Percentiles rank a stretch among this genome's conserved stretches.
phyloP scores from a whole-genome alignment of 2,329 filamentous ascomycete genomes.

The Sporothrix pseudoabietina region DNA sequence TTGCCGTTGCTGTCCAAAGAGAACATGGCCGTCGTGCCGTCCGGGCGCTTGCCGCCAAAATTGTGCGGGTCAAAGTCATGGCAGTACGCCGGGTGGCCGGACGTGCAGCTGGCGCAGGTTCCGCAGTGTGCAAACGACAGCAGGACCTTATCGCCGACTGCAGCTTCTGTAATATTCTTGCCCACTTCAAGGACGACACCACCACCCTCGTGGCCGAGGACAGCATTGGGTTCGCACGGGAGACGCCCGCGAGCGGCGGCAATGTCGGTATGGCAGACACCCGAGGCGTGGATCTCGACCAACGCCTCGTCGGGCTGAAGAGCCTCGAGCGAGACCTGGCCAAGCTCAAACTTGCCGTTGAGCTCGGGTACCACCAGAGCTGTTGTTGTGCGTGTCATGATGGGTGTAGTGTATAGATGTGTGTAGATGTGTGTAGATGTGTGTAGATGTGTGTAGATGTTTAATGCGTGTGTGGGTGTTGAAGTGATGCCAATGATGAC shows the following conservation, averaged over 20 bases:
- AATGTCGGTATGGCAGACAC: slow-evolving; percentile 43
- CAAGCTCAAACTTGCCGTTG: slow-evolving; percentile 10
- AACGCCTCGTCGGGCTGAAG: slow-evolving; percentile 39
- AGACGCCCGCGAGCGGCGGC: slow-evolving; percentile 44
- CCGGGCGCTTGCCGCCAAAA: slow-evolving; percentile 37
- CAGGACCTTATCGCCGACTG: not conserved
- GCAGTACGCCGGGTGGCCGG: slow-evolving; percentile 38
- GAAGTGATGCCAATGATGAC: too few species aligned
- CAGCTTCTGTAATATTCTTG: not conserved
- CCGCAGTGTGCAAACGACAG: slow-evolving; percentile 14
- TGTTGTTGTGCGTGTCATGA: not conserved
- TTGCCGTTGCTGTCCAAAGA: too few species aligned
- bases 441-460: not conserved
- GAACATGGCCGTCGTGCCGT: slow-evolving; percentile 27
- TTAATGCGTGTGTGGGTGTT: too few species aligned
- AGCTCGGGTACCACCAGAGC: slow-evolving; percentile 19
- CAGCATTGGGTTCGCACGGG: slow-evolving; percentile 31
- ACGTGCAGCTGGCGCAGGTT: slow-evolving; percentile 35
- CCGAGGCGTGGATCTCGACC: slow-evolving; percentile 42
- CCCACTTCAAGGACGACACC: not conserved
- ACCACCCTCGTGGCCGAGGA: slow-evolving; percentile 14
- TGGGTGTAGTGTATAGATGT: not conserved
- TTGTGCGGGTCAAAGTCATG: slow-evolving; percentile 37
- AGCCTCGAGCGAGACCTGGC: not conserved
- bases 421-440: not conserved